Evolutionary conservation across 1,284 basidiomycete genomes (phyloP), one percentile per base, ranked within the genome.

Genomic region (Malassezia obtusa): DNA sequence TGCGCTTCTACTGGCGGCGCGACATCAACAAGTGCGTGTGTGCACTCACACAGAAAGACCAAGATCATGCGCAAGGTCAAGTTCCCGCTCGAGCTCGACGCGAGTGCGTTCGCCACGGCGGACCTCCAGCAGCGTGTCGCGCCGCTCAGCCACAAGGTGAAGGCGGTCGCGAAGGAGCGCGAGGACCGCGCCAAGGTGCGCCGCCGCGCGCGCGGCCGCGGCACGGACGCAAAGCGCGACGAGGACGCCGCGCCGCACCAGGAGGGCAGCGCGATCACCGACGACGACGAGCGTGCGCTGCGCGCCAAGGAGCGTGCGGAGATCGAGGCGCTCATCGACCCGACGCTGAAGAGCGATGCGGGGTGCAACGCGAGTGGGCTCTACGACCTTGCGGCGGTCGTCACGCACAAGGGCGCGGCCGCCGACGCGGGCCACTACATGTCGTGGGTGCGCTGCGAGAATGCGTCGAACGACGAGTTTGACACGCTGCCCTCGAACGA

Each of bases 401-500:
- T 99, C 14, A 94, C 90, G 24, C 92, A 96, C 80, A 98, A 98
- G 74, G 94, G 94, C 15, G 83, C 89, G 0, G 86, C 85, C 0
- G 90, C 92, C 0, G 90, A 96, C 70, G 83, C 87, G 0, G 91
- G 89, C 1, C 90, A 94, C 75, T 94, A 92, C 73, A 89, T 92
- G 33, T 86, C 83, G 0, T 94, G 86, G 78, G 87, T 84, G 14
- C 55, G 67, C 26, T 66, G 66, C 19, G 67, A 67, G 21, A 50
- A 61, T 9, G 40, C 5, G 15, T 48, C 50, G 17, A 24, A 15
- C 21, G 46, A 49, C 17, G 45, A 24, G 28, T 37, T 58, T 11
- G 44, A 49, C 19, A 58, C 52, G 17, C 54, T 59, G 6, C 54
- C 62, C 1, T 59, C 63, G 39, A 57, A 70, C n/a, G 60, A 67